These are phyloP conservation scores for Fomes fomentarius DNA, from an alignment of 1,284 basidiomycete species.

Conservation along the genomic window DNA sequence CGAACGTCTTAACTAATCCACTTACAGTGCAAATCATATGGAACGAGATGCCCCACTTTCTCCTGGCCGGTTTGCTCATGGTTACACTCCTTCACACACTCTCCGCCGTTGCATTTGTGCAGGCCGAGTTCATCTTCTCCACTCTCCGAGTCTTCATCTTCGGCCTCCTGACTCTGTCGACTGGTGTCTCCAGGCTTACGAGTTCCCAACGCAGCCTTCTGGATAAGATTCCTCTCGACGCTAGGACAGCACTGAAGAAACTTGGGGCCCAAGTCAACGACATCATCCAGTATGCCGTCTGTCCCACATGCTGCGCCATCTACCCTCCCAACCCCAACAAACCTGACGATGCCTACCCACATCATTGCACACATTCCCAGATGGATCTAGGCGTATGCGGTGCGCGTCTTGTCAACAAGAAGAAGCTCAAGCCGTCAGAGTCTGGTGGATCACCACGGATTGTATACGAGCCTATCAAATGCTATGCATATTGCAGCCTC, in stretches of 20 bases:
- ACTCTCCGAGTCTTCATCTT: neutral
- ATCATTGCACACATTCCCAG: neutral
- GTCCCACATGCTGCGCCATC: conserved; percentile 9
- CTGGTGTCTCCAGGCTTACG: neutral
- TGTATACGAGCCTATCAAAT: neutral
- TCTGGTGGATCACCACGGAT: neutral
- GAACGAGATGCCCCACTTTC: neutral
- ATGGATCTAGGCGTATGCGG: neutral
- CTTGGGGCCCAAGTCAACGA: conserved; percentile 7
- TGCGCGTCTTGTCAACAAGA: neutral
- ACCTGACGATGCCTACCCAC: conserved; percentile 1
- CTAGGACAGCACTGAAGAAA: neutral
- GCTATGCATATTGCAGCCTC: neutral
- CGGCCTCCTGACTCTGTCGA: neutral
- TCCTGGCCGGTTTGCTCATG: neutral
- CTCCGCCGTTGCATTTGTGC: neutral
- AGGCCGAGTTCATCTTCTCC: neutral
- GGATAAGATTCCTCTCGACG: neutral
- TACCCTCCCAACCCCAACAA: neutral
- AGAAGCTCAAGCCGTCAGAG: neutral
- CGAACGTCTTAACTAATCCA: neutral
- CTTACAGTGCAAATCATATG: conserved; percentile 15
- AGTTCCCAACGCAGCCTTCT: neutral
- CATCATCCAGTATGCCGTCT: conserved; percentile 6
- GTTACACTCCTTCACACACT: conserved; percentile 2